Conservation (phyloP, 148 eudicot species). For the Cornus florida region DNA sequence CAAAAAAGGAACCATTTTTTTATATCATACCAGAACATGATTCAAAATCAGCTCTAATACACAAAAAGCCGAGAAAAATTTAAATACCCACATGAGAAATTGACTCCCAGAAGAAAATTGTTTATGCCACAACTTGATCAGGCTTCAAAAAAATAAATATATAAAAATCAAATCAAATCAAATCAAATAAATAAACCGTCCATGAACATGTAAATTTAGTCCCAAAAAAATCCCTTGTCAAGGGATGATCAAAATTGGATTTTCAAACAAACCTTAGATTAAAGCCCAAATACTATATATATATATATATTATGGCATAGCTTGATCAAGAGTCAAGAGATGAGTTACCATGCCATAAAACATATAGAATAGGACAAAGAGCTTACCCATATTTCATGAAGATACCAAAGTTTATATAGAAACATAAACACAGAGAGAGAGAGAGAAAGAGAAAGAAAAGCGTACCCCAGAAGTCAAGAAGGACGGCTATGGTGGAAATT, state of each 20-base stretch:
- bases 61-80: too few relatives aligned
- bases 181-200: too few relatives aligned
- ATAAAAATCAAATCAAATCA: too few relatives aligned
- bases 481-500: neutral
- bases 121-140: too few relatives aligned
- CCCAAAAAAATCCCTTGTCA: neutral
- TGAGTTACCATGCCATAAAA: neutral
- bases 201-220: too few relatives aligned
- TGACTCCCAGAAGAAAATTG: too few relatives aligned
- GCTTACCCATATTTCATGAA: neutral
- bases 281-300: neutral
- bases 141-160: too few relatives aligned
- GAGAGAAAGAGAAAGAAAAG: neutral
- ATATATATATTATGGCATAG: neutral
- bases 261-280: slow-evolving; percentile 1
- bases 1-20: too few relatives aligned
- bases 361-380: neutral
- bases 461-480: slow-evolving; percentile 11
- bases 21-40: too few relatives aligned
- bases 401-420: neutral
- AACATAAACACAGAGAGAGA: neutral
- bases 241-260: neutral
- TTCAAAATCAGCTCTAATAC: too few relatives aligned
- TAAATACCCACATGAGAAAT: too few relatives aligned
- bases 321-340: slow-evolving; percentile 4